Percentiles rank a stretch among this genome's conserved stretches.
These are phyloP conservation scores for Tricholoma hemisulphureum DNA, from an alignment of 768 basidiomycete species.

Conservation along the genomic window DNA sequence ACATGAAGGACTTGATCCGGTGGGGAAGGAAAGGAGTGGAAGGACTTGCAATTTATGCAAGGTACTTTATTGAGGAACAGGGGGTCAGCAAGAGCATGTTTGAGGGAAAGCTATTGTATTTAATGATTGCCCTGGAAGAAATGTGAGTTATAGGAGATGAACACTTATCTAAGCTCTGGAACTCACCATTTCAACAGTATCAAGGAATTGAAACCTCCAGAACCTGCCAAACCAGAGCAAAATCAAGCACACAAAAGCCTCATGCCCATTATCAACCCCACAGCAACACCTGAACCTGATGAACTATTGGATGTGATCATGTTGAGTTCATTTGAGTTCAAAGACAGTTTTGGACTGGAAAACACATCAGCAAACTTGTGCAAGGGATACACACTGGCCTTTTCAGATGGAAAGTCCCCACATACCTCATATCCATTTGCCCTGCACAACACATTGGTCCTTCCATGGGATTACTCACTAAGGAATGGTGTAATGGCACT, in stretches of 20 bases:
- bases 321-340: not conserved
- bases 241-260: not conserved
- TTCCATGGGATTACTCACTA: slow-evolving; percentile 23
- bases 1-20: slow-evolving; percentile 13
- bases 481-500: not conserved
- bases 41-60: slow-evolving; percentile 17
- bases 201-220: not conserved
- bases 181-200: not conserved
- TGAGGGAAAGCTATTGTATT: slow-evolving; percentile 21
- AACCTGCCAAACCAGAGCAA: not conserved
- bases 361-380: not conserved
- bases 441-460: slow-evolving; percentile 15
- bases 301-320: not conserved
- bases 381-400: slow-evolving; percentile 16
- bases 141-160: slow-evolving; percentile 6
- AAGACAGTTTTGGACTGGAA: not conserved
- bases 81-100: slow-evolving; percentile 23
- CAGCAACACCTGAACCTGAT: not conserved
- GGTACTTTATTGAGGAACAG: slow-evolving; percentile 19
- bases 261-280: too few species aligned
- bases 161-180: not conserved
- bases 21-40: slow-evolving; percentile 19
- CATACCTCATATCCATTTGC: slow-evolving; percentile 24
- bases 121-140: slow-evolving; percentile 16
- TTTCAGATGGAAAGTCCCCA: slow-evolving; percentile 19